Base-by-base conservation (phyloP, 139 green algal species). In the Astrephomene gubernaculifera region DNA sequence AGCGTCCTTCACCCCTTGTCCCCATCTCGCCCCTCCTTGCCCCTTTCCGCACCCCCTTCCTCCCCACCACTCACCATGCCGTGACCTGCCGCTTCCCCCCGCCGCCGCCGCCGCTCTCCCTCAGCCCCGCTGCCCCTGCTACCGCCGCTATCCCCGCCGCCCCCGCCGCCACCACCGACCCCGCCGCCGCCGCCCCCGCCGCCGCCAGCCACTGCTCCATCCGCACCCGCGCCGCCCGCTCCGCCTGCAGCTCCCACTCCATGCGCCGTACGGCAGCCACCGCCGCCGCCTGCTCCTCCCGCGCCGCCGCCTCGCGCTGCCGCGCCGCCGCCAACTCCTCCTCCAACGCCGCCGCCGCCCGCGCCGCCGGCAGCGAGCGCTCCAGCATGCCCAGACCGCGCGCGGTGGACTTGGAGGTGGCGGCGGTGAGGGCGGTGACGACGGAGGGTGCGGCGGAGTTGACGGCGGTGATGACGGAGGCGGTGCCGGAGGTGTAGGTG, bases 271-370 rank as follows among this genome's bases (percentile, higher is more conserved):
- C 61, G 2, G 49, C 45, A 35, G 65, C 45, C 45, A 76, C 49
- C 12, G 79, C 79, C 79, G 54, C 31, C 33, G 43, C 41, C 64
- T 84, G 63, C 43, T 74, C 78, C 60, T 84, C 78, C 17, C 78
- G 61, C 33, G 63, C 78, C 78, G 54, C 78, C 39, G 17, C 35
- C 21, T 25, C 0, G 7, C 41, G 33, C 33, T 29, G 10, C 41
- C 63, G 78, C 78, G 31, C 39, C 39, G 41, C 63, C 63, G n/a
- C 78, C 43, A 84, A 31, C 78, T 74, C 78, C 43, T 74, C 78
- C 63, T 84, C 78, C 78, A 84, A 29, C 41, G 78, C 78, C 78
- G 78, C 78, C 63, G 78, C 78, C 63, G 78, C 35, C 4, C 78
- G 63, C n/a, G 54, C 63, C 78, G 78, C 63, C 41, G 78, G 78